Evolutionary conservation across 176 grass and related monocot genomes (phyloP).

Genomic region (Musa itinerans): DNA sequence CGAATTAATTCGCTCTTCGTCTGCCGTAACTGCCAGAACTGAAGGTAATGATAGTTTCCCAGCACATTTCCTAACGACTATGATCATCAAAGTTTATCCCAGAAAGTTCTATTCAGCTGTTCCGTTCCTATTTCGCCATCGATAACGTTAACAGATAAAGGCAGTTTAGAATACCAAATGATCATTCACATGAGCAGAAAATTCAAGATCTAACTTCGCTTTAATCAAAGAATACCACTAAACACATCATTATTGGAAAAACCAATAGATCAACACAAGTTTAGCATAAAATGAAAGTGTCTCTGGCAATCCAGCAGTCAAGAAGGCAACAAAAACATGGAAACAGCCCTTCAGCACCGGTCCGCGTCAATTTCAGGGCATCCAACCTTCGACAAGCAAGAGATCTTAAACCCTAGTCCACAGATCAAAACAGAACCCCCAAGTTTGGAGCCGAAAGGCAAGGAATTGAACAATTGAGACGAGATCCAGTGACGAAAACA

Average conservation of each 20-base stretch:
- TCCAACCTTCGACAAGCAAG: neutral
- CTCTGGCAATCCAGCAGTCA: neutral
- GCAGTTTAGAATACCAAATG: neutral
- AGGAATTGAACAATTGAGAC: neutral
- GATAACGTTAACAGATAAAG: neutral
- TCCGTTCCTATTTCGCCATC: no score
- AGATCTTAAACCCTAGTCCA: neutral
- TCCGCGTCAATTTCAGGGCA: neutral
- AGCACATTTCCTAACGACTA: no score
- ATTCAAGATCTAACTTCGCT: neutral
- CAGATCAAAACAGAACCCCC: neutral
- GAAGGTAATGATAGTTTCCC: no score
- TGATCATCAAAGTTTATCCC: no score
- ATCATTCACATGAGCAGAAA: neutral
- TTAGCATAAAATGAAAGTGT: neutral
- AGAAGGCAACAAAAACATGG: neutral
- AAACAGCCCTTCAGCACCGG: neutral
- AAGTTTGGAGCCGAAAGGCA: neutral
- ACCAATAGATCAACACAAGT: neutral
- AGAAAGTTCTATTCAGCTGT: no score
- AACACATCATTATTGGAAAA: neutral
- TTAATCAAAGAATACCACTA: neutral
- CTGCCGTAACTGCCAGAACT: no score
- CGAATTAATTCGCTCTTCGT: no score
- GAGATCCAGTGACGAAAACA: constrained; percentile 1